phyloP scores from a whole-genome alignment of 805 yeast genomes.

The Spathaspora arborariae region DNA sequence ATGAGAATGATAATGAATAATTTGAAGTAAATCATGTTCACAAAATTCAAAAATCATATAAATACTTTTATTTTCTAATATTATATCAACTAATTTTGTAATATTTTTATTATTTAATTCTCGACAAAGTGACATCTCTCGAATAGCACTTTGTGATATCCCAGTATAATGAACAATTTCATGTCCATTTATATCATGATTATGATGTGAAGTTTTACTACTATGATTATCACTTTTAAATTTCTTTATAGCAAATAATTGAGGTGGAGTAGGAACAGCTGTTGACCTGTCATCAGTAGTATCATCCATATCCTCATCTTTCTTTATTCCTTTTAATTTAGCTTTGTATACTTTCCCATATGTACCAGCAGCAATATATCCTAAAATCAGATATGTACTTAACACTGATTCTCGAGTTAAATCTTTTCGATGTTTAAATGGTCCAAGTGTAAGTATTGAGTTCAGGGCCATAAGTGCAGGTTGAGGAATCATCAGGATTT shows the following conservation, averaged over 20 bases:
- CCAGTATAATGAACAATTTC: slow-evolving; percentile 90
- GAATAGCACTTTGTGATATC: slow-evolving; percentile 89
- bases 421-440: slow-evolving; percentile 53
- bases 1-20: slow-evolving; percentile 91
- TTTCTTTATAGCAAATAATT: slow-evolving; percentile 83
- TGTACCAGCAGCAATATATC: slow-evolving; percentile 98
- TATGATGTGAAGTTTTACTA: slow-evolving; percentile 26
- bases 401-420: slow-evolving; percentile 65
- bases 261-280: slow-evolving; percentile 12
- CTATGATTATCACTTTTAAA: slow-evolving; percentile 74
- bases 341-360: slow-evolving; percentile 96
- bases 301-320: slow-evolving; percentile 2
- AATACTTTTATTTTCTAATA: slow-evolving; percentile 82
- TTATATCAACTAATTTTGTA: slow-evolving; percentile 74
- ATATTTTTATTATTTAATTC: slow-evolving; percentile 80
- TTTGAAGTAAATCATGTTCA: slow-evolving; percentile 91
- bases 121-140: slow-evolving; percentile 94
- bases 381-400: slow-evolving; percentile 82
- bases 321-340: slow-evolving; percentile 34
- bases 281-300: slow-evolving; percentile 3
- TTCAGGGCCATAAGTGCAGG: slow-evolving; percentile 38
- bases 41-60: slow-evolving; percentile 96
- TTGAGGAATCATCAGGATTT: slow-evolving; percentile 28
- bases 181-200: slow-evolving; percentile 50
- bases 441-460: slow-evolving; percentile 38